phyloP scores from a whole-genome alignment of 2,329 filamentous ascomycete genomes.

The Fusarium circinatum region DNA sequence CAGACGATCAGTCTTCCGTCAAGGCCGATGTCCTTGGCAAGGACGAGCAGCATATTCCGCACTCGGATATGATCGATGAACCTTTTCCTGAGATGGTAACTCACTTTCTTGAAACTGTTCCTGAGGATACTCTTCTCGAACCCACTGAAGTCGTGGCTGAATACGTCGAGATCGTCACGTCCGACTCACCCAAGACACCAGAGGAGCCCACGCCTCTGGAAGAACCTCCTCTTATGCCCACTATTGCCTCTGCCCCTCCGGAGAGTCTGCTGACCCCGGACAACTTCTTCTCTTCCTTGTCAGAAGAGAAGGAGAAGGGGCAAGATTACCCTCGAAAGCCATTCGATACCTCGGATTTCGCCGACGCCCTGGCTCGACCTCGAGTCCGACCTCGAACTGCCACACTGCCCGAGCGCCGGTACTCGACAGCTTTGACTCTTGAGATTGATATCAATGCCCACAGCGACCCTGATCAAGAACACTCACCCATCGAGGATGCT shows the following conservation, averaged over 20 bases:
- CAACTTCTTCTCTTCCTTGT: slow-evolving; percentile 18
- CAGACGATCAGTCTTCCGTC: neutral
- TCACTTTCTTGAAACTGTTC: slow-evolving; percentile 35
- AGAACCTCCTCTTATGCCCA: slow-evolving; percentile 20
- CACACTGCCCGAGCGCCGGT: slow-evolving; percentile 40
- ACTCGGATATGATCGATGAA: slow-evolving; percentile 3
- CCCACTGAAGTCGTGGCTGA: slow-evolving; percentile 9
- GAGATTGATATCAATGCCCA: slow-evolving; percentile 35
- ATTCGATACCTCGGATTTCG: slow-evolving; percentile 28
- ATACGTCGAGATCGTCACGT: neutral
- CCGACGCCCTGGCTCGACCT: slow-evolving; percentile 22
- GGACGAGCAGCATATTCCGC: slow-evolving; percentile 6
- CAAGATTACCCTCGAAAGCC: slow-evolving; percentile 18
- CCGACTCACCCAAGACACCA: slow-evolving; percentile 1
- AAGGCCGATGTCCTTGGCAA: neutral
- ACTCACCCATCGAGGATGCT: slow-evolving; percentile 32
- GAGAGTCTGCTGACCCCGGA: slow-evolving; percentile 26
- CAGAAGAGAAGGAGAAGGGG: slow-evolving; percentile 27
- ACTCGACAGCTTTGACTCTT: slow-evolving; percentile 42
- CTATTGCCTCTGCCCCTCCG: slow-evolving; percentile 28
- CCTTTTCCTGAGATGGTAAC: slow-evolving; percentile 15
- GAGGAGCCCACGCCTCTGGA: neutral
- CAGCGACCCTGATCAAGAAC: slow-evolving; percentile 27
- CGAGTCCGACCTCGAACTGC: slow-evolving; percentile 28
- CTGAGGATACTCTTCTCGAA: slow-evolving; percentile 34